A percentile compares a stretch with the other conserved stretches of the same genome.
phyloP scores from a whole-genome alignment of 345 rosid genomes.

The Salix arbutifolia region DNA sequence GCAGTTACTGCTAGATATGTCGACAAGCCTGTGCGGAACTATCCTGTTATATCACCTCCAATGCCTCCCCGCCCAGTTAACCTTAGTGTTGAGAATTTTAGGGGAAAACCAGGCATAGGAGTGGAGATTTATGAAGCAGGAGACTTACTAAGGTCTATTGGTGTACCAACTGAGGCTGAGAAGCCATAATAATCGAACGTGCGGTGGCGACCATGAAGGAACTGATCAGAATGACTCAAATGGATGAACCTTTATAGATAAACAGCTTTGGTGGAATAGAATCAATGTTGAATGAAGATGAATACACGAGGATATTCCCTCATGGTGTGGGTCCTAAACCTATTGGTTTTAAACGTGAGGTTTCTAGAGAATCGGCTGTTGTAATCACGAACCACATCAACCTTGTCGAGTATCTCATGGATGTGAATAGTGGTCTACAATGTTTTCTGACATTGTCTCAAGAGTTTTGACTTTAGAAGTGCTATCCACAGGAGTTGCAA shows the following conservation, averaged over 20 bases:
- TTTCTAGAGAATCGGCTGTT: slow-evolving; percentile 54
- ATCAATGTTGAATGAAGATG: slow-evolving; percentile 51
- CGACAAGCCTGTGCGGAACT: slow-evolving; percentile 79
- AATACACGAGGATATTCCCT: slow-evolving; percentile 51
- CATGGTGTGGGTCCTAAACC: slow-evolving; percentile 62
- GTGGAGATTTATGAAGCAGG: slow-evolving; percentile 64
- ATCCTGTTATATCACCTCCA: slow-evolving; percentile 60
- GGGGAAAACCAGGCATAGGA: slow-evolving; percentile 43
- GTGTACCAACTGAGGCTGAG: slow-evolving; percentile 51
- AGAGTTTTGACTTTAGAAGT: slow-evolving; percentile 62
- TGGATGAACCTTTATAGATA: slow-evolving; percentile 77
- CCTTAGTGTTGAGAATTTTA: slow-evolving; percentile 53
- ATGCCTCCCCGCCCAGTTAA: slow-evolving; percentile 62
- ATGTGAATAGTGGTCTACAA: slow-evolving; percentile 62
- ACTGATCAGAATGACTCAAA: slow-evolving; percentile 63
- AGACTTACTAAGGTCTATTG: slow-evolving; percentile 60
- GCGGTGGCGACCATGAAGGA: slow-evolving; percentile 93
- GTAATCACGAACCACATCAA: slow-evolving; percentile 63
- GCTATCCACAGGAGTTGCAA: slow-evolving; percentile 54
- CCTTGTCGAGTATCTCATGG: slow-evolving; percentile 80
- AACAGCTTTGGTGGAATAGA: slow-evolving; percentile 44
- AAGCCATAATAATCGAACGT: slow-evolving; percentile 71
- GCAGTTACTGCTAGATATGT: slow-evolving; percentile 91
- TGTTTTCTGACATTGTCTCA: slow-evolving; percentile 69
- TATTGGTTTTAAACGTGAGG: slow-evolving; percentile 62